Evolutionary conservation across 306 rosid genomes (phyloP).

Genomic region (Citrullus colocynthis): DNA sequence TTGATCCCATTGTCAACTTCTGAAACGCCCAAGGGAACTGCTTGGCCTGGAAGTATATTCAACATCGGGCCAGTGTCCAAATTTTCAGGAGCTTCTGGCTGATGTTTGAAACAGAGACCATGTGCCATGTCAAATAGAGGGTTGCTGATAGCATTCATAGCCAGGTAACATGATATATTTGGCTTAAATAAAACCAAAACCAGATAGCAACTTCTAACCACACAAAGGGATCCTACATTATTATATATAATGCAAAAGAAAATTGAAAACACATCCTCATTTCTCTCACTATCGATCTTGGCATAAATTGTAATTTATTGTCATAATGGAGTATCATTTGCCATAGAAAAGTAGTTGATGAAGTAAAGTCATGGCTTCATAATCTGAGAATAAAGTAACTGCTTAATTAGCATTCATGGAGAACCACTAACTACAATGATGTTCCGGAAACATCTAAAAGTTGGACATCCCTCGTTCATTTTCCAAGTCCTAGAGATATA

Average conservation of each 20-base stretch:
- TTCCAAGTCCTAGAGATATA: not conserved
- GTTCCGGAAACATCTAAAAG: not conserved
- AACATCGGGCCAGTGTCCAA: slow-evolving; percentile 26
- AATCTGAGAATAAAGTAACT: not conserved
- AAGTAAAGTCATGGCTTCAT: not conserved
- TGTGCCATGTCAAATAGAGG: not conserved
- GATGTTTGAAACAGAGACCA: slow-evolving; percentile 18
- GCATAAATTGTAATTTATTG: not conserved
- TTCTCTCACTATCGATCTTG: not conserved
- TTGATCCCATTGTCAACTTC: slow-evolving; percentile 69
- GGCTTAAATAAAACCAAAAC: not conserved
- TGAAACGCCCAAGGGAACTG: slow-evolving; percentile 76
- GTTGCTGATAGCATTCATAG: not conserved
- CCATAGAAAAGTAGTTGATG: not conserved
- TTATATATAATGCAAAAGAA: not conserved
- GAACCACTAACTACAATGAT: not conserved
- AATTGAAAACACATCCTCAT: not conserved
- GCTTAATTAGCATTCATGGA: not conserved
- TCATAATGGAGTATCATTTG: not conserved
- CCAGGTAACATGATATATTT: not conserved
- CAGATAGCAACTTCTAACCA: not conserved
- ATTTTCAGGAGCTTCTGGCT: slow-evolving; percentile 49
- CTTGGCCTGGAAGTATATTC: slow-evolving; percentile 61
- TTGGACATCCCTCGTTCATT: not conserved
- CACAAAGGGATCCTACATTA: not conserved